A percentile compares a stretch with the other conserved stretches of the same genome.
These are phyloP conservation scores for Fusarium sp. DNA, from an alignment of 2,329 filamentous ascomycete genomes.

Conservation along the genomic window DNA sequence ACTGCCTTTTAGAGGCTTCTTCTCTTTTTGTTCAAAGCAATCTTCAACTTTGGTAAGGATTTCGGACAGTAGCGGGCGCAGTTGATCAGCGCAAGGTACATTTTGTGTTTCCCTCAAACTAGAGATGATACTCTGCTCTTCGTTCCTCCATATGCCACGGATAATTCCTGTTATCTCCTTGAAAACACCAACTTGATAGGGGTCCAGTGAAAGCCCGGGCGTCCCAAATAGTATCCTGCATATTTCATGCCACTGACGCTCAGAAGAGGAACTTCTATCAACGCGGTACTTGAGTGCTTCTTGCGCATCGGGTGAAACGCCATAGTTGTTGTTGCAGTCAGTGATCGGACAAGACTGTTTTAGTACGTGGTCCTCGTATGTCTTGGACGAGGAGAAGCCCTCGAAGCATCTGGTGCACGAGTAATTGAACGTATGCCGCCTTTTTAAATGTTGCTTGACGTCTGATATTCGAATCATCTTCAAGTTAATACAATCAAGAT, in stretches of 20 bases:
- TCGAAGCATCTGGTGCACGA: background rate
- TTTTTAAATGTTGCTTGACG: background rate
- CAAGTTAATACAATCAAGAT: background rate
- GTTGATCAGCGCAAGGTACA: background rate
- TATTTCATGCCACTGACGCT: background rate
- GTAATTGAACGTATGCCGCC: background rate
- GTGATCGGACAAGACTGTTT: fast-evolving
- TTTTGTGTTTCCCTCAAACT: background rate
- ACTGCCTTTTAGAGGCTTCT: background rate
- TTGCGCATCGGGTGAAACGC: background rate
- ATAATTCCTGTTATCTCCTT: background rate
- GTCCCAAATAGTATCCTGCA: background rate
- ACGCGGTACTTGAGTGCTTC: background rate
- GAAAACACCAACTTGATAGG: background rate
- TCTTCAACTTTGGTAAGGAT: background rate
- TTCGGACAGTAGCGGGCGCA: background rate
- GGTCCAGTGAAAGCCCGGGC: background rate
- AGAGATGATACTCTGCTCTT: background rate
- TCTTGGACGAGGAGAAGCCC: background rate
- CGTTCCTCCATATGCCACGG: background rate
- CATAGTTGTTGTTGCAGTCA: background rate
- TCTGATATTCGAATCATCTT: background rate
- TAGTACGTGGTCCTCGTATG: background rate
- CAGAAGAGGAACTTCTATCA: background rate
- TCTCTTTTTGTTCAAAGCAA: background rate